Evolutionary conservation across 176 grass and related monocot species (phyloP), one percentile per base, ranked within the genome.

Genomic region (Aegilops umbellulata): DNA sequence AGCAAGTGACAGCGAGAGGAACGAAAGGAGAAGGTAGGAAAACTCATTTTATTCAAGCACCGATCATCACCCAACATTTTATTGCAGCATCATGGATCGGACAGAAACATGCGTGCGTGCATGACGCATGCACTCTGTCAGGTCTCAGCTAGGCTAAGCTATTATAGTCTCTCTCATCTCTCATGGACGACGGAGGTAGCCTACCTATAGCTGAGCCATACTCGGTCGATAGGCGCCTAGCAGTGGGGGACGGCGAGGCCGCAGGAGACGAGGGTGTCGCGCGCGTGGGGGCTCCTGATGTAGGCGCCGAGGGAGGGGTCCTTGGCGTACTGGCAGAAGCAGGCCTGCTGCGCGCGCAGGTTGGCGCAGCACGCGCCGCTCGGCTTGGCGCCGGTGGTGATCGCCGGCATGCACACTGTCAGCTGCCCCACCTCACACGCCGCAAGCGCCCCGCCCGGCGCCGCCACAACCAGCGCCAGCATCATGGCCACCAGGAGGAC

Each of bases 311-410:
- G 63, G 3, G n/a, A 0, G 0, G 88, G 88, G 78, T 90, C 60
- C 83, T 72, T 86, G 63, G 79, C 84, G 79, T 25, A 90, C 83
- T 72, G 12, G 88, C 88, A 90, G 53, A 90, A 78, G 73, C 88
- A 90, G 0, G 47, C 23, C 79, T 72, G 64, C 72, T 86, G 83
- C 71, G 79, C 51, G 19, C 7, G 22, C 15, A 90, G 49, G 71
- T 3, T 78, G 29, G 17, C 15, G 79, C 88, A 90, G 83, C 88
- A 90, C 72, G 6, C 51, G 16, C 12, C 3, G 2, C 63, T 41
- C 11, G 88, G 83, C 71, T 2, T 4, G 3, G 6, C 29, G 1
- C 88, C 88, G 0, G 8, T 0, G 16, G 53, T 3, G 17, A 90
- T n/a, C 83, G 83, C 78, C 29, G 29, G 0, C 3, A 15, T 29